phyloP scores from a whole-genome alignment of 805 yeast species.

The Groenewaldozyma salmanticensis region DNA sequence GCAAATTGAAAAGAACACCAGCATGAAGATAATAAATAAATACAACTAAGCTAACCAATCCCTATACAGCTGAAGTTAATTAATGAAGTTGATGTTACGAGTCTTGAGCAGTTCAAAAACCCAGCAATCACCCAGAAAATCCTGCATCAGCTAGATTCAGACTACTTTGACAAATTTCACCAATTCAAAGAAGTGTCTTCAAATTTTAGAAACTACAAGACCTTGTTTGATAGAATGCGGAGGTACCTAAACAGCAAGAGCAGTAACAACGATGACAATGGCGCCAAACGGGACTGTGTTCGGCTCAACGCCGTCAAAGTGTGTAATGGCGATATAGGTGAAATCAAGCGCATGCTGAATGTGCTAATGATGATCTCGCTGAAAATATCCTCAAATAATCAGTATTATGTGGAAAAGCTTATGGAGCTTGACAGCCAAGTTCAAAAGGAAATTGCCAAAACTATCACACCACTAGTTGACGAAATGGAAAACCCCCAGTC shows the following conservation, averaged over 20 bases:
- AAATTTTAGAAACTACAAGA: not conserved
- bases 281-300: too few relatives aligned
- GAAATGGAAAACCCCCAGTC: not conserved
- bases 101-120: not conserved
- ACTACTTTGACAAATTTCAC: not conserved
- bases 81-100: not conserved
- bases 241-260: not conserved
- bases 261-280: not conserved
- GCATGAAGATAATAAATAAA: too few relatives aligned
- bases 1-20: too few relatives aligned
- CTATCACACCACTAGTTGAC: not conserved
- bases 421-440: not conserved
- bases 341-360: not conserved
- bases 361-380: not conserved
- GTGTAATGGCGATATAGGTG: not conserved
- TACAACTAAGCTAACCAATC: not conserved
- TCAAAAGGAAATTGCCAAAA: not conserved
- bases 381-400: too few relatives aligned
- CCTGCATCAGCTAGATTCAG: not conserved
- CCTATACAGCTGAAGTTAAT: not conserved
- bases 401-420: not conserved
- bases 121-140: not conserved
- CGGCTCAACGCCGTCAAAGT: not conserved
- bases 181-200: not conserved
- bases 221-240: not conserved